Percentiles rank a stretch among this genome's conserved stretches.
These are phyloP conservation scores for Alternaria viburni DNA, from an alignment of 2,329 filamentous ascomycete genomes.

Conservation along the genomic window DNA sequence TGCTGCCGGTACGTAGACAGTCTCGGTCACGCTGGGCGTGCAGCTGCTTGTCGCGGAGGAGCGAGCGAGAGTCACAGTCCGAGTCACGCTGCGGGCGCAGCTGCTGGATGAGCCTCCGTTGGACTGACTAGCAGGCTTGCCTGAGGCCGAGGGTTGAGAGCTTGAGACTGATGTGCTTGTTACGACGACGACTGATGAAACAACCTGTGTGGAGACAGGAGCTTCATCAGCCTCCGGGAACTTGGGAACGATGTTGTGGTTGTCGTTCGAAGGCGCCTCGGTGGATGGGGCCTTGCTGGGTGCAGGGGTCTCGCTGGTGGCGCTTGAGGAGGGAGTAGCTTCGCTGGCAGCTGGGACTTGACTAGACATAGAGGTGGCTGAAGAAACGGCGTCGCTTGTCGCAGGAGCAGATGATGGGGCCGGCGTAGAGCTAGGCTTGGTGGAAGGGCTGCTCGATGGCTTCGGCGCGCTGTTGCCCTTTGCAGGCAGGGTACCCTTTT, in stretches of 20 bases:
- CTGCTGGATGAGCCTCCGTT: constrained; percentile 14
- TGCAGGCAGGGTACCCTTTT: constrained; percentile 37
- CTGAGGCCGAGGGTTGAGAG: constrained; percentile 6
- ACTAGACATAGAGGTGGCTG: constrained; percentile 2
- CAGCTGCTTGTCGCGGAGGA: constrained; percentile 8
- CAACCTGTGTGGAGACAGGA: neutral
- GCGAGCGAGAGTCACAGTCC: constrained; percentile 3
- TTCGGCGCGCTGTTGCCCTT: constrained; percentile 32
- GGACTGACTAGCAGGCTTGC: constrained; percentile 19
- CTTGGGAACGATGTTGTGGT: constrained; percentile 2
- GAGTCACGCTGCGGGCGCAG: constrained; percentile 9
- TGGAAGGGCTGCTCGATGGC: constrained; percentile 17
- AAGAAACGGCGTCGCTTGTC: constrained; percentile 12
- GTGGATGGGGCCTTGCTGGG: constrained; percentile 5
- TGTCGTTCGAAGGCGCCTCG: constrained; percentile 1
- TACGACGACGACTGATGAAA: neutral
- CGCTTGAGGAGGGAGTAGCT: constrained; percentile 4
- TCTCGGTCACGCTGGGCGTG: constrained; percentile 31
- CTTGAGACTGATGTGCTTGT: constrained; percentile 7
- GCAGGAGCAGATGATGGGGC: neutral
- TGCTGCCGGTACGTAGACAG: constrained; percentile 33
- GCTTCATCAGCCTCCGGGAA: constrained; percentile 9
- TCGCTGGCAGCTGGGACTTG: constrained; percentile 4
- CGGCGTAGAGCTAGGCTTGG: constrained; percentile 26
- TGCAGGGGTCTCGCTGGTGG: neutral